Conservation (phyloP, 176 grass and related monocot genomes). For the Puccinellia tenuiflora region DNA sequence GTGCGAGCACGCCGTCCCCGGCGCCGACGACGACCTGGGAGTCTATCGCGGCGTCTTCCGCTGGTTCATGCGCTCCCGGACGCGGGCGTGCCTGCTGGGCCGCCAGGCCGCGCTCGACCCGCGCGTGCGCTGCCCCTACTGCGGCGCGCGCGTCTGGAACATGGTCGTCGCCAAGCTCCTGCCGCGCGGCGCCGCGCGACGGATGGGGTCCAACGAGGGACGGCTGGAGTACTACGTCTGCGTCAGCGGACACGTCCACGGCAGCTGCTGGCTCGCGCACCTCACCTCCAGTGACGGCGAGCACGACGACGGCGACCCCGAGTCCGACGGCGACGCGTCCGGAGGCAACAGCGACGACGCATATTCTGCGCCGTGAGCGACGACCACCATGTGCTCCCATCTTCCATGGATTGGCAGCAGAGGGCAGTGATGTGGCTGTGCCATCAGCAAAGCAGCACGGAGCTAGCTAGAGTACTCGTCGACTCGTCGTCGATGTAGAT, state of each 20-base stretch:
- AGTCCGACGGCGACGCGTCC: neutral
- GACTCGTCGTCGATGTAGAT: no score
- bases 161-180: conserved; percentile 61
- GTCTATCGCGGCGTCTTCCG: conserved; percentile 77
- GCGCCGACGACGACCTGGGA: conserved; percentile 41
- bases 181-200: conserved; percentile 49
- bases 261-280: conserved; percentile 74
- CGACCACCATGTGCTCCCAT: neutral
- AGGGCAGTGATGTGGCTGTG: neutral
- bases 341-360: neutral
- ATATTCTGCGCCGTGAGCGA: neutral
- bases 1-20: conserved; percentile 58
- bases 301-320: neutral
- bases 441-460: neutral
- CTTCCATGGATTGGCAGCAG: neutral
- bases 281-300: conserved; percentile 50
- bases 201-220: conserved; percentile 51
- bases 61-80: conserved; percentile 68
- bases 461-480: neutral
- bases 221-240: conserved; percentile 76
- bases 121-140: conserved; percentile 61
- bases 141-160: conserved; percentile 80
- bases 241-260: conserved; percentile 83
- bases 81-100: conserved; percentile 48
- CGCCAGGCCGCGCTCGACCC: conserved; percentile 53